Base-by-base conservation (phyloP, 2,329 filamentous ascomycete species). In the Orbilia oligospora region DNA sequence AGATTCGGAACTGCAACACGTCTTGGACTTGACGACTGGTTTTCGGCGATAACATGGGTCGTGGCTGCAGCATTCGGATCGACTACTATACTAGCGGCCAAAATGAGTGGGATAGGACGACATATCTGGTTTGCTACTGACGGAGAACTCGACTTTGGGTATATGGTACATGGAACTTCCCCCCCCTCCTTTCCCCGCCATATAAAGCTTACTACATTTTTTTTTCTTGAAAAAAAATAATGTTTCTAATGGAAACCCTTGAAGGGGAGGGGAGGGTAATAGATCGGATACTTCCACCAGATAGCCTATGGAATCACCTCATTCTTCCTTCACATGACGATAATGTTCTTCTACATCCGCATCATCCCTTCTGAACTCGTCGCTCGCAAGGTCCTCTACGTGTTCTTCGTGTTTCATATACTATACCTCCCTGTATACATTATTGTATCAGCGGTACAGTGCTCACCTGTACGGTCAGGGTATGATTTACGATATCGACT, bases 201-300 rank as follows among this genome's bases (percentile, higher is more conserved):
- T 10, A n/a, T 41, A 12, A 36, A 9, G 1, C 14, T n/a, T 12
- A 16, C 16, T 30, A 30, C n/a, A n/a, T n/a, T 30, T 30, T 30
- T 30, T 30, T 3, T 30, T 30, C 27, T 30, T 6, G 6, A 30
- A 30, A 30, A 30, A 30, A 6, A 3, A 30, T n/a, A n/a, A n/a
- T n/a, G 27, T 30, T 27, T n/a, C 33, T 61, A 0, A 44, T 70
- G 16, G 6, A 9, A 56, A 22, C 4, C 8, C 8, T 1, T 16
- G 27, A 4, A 5, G 16, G 53, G 53, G 2, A 30, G n/a, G 30
- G 5, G 2, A 38, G 56, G 22, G 22, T 27, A n/a, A 27, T 44
- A 77, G 73, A 71, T 77, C 18, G 73, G 73, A 33, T 77, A 71
- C 27, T 55, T 71, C 22, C 73, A 77, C n/a, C 73, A 77, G 53